Evolutionary conservation across 2,329 filamentous ascomycete species (phyloP), one percentile per base, ranked within the genome.

Genomic region (Diaporthe sp.): DNA sequence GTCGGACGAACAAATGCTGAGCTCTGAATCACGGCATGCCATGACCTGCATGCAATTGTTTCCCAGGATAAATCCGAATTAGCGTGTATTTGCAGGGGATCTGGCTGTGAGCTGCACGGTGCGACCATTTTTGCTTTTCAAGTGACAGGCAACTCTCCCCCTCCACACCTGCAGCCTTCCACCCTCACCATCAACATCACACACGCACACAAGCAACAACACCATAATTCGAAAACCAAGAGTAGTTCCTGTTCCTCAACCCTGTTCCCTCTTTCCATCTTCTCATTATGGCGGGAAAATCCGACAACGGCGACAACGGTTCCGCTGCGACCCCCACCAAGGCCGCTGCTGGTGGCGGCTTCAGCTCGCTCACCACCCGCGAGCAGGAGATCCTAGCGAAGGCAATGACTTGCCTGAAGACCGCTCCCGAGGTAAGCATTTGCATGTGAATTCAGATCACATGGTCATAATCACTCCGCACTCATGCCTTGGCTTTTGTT

Each of bases 361-460:
- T 31, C 22, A 31, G 28, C 34, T 4, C 74, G 2, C 76, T 77
- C 61, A 70, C 74, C 31, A 2, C 46, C 12, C 76, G 76, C 34
- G 95, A 80, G 92, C 51, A 42, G 12, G 76, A 77, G 74, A 73
- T 77, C 31, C 61, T 77, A 22, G 59, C 28, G 34, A 76, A 74
- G 69, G 68, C 68, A 22, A 69, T 69, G 74, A 57, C 42, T 6
- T 76, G 76, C 15, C 61, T 77, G 17, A 77, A 77, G 76, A 46
- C 68, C 15, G 68, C 72, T 1, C 72, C 72, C 17, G 76, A 77
- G 74, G 76, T 77, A 67, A 69, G 65, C 31, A 28, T 22, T 69
- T 42, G 6, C 42, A 34, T 12, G 12, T 25, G n/a, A 37, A 17
- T n/a, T n/a, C 57, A 42, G 39, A 15, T 9, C 19, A n/a, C n/a